These are phyloP conservation scores for Alternaria brassicicola DNA, from an alignment of 2,329 filamentous ascomycete species.

Conservation along the genomic window DNA sequence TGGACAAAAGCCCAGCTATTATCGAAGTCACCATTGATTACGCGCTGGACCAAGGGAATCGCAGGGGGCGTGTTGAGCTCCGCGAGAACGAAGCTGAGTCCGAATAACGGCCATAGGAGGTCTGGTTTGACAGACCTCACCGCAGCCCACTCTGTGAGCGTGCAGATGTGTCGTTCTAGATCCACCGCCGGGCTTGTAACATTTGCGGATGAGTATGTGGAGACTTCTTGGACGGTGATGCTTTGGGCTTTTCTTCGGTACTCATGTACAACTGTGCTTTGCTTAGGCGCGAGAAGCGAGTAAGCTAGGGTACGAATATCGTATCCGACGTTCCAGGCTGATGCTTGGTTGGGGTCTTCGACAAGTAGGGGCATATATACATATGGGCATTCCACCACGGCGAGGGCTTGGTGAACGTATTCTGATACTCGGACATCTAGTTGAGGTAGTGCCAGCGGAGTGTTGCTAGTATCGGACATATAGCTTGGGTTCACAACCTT, in stretches of 20 bases:
- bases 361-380: slow-evolving; percentile 71
- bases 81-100: slow-evolving; percentile 27
- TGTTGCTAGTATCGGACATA: not conserved
- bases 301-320: slow-evolving; percentile 49
- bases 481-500: slow-evolving; percentile 8
- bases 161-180: slow-evolving; percentile 21
- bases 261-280: slow-evolving; percentile 39
- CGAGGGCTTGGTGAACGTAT: slow-evolving; percentile 32
- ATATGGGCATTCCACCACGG: slow-evolving; percentile 19
- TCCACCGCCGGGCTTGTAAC: slow-evolving; percentile 3
- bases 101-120: slow-evolving; percentile 37
- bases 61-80: slow-evolving; percentile 31
- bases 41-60: slow-evolving; percentile 19
- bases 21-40: slow-evolving; percentile 40
- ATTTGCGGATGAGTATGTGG: slow-evolving; percentile 12
- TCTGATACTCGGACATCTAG: slow-evolving; percentile 46
- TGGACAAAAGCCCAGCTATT: slow-evolving; percentile 50
- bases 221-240: slow-evolving; percentile 28
- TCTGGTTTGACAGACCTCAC: slow-evolving; percentile 11
- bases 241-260: slow-evolving; percentile 47
- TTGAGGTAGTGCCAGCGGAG: slow-evolving; percentile 21
- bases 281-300: slow-evolving; percentile 36
- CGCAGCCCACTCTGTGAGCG: slow-evolving; percentile 25
- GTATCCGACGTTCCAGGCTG: slow-evolving; percentile 51
- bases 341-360: slow-evolving; percentile 52